Conservation (phyloP, 305 asterid genomes). For the Fraxinus platypoda region DNA sequence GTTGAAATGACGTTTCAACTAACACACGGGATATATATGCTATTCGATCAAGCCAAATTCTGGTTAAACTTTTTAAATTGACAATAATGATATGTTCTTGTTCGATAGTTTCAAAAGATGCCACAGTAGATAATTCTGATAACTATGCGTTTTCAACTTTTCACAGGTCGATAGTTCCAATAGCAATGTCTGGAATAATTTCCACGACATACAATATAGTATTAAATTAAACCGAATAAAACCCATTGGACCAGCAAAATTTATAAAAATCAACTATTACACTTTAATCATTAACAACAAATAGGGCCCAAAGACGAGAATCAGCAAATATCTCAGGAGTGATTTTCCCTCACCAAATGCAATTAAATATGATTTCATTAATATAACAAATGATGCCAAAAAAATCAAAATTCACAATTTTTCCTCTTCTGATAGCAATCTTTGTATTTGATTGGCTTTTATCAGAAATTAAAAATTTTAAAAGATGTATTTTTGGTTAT, state of each 20-base stretch:
- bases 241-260: slow-evolving; percentile 13
- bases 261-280: background rate
- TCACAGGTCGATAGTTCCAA: slow-evolving; percentile 2
- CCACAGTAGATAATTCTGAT: background rate
- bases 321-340: background rate
- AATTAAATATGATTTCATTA: background rate
- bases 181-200: background rate
- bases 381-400: background rate
- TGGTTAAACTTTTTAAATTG: background rate
- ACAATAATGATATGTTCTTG: background rate
- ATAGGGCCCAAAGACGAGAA: background rate
- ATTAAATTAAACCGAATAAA: background rate
- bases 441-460: background rate
- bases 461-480: background rate
- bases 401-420: background rate
- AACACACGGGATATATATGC: background rate
- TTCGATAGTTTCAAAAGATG: background rate
- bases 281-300: background rate
- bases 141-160: slow-evolving; percentile 2
- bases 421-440: background rate
- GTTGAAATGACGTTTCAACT: background rate
- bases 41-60: background rate
- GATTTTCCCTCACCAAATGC: background rate
- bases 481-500: background rate
- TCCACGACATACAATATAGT: background rate